Evolutionary conservation across 1,284 basidiomycete genomes (phyloP).

Genomic region (Anthracocystis walkeri): DNA sequence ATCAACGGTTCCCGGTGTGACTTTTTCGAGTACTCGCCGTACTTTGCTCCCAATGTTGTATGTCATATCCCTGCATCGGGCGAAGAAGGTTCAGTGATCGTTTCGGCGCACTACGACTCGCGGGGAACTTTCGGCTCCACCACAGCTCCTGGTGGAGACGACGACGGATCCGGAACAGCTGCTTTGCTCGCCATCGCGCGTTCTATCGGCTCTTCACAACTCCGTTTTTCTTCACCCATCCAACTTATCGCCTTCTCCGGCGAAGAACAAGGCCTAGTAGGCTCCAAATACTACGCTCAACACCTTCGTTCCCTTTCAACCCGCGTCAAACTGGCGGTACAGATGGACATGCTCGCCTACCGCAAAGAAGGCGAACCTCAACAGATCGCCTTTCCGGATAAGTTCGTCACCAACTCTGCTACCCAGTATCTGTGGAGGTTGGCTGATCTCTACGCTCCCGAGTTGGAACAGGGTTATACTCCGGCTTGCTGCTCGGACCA

Average conservation of each 20-base stretch:
- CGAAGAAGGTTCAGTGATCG: constrained; percentile 55
- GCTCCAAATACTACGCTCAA: constrained; percentile 47
- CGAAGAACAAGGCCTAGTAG: constrained; percentile 69
- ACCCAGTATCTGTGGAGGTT: constrained; percentile 56
- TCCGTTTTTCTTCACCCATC: constrained; percentile 53
- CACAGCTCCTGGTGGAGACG: constrained; percentile 64
- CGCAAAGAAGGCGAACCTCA: constrained; percentile 59
- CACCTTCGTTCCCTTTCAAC: constrained; percentile 8
- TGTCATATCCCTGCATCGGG: constrained; percentile 31
- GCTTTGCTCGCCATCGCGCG: constrained; percentile 66
- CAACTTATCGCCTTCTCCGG: constrained; percentile 68
- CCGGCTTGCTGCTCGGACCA: constrained; percentile 69
- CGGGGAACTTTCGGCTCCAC: constrained; percentile 63
- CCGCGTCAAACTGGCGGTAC: constrained; percentile 38
- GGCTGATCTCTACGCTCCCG: constrained; percentile 64
- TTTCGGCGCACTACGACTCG: constrained; percentile 66
- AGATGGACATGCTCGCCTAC: constrained; percentile 67
- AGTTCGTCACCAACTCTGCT: constrained; percentile 56
- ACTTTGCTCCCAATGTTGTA: constrained; percentile 55
- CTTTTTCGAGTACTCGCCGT: constrained; percentile 37
- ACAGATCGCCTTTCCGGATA: constrained; percentile 68
- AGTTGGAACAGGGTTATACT: constrained; percentile 50
- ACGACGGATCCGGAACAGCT: constrained; percentile 54
- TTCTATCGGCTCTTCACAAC: constrained; percentile 25
- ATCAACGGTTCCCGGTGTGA: constrained; percentile 33